phyloP scores from a whole-genome alignment of 1,139 yeast species.

The Torulaspora globosa region DNA sequence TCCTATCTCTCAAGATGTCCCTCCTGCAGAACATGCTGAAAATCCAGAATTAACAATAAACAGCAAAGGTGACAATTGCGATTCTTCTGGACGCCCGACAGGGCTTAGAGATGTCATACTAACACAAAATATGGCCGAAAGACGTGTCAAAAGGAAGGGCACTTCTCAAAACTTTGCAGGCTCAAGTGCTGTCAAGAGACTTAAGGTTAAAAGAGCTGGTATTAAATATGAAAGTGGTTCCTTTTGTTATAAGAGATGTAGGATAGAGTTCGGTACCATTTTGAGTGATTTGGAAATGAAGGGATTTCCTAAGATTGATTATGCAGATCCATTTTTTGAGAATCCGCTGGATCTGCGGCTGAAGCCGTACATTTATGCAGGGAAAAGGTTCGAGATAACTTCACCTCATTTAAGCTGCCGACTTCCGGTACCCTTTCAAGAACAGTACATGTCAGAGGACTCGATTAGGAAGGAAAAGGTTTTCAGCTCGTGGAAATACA shows the following conservation, averaged over 20 bases:
- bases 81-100: not conserved
- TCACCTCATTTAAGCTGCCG: slow-evolving; percentile 32
- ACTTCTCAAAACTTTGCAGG: not conserved
- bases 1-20: slow-evolving; percentile 12
- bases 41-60: not conserved
- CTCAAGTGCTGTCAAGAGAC: not conserved
- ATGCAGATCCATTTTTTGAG: slow-evolving; percentile 62
- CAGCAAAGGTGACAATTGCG: not conserved
- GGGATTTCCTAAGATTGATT: slow-evolving; percentile 51
- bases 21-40: slow-evolving; percentile 21
- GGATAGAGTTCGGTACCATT: slow-evolving; percentile 16
- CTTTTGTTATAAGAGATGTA: slow-evolving; percentile 14
- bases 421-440: slow-evolving; percentile 26
- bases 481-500: slow-evolving; percentile 39
- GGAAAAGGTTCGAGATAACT: slow-evolving; percentile 47
- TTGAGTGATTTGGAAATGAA: slow-evolving; percentile 39
- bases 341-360: slow-evolving; percentile 48
- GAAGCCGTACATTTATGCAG: slow-evolving; percentile 61
- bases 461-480: slow-evolving; percentile 4
- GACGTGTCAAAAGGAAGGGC: slow-evolving; percentile 5
- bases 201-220: slow-evolving; percentile 4
- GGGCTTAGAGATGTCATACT: slow-evolving; percentile 20
- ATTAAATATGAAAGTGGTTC: slow-evolving; percentile 7
- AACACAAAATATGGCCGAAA: slow-evolving; percentile 27
- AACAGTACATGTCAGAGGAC: slow-evolving; percentile 16